Base-by-base conservation (phyloP, 768 basidiomycete species). In the Megacollybia marginata region DNA sequence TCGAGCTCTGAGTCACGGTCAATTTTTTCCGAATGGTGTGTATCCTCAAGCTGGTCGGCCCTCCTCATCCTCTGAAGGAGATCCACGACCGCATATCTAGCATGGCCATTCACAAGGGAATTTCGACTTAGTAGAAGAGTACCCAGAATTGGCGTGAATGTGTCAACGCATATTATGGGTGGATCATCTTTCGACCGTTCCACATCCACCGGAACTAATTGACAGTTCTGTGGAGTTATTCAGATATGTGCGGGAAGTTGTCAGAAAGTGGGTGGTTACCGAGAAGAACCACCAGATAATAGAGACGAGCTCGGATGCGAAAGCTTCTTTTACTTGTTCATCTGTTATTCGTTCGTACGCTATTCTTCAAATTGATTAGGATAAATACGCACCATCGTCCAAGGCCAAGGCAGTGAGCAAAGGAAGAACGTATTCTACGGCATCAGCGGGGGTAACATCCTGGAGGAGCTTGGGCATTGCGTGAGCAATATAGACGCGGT, bases 211-310 rank as follows among this genome's bases (percentile, higher is more conserved):
- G 80, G 76, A 23, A 79, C 72, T 33, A 90, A 62, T 62, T 80
- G 78, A 62, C 88, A 92, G 55, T 82, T 76, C 84, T 87, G 59
- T 19, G 52, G 33, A 36, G 50, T 6, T 44, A 47, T 15, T 15
- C 44, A 48, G 49, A 49, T 43, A n/a, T 49, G 5, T n/a, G n/a
- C 15, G 15, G n/a, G 15, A 44, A 9, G n/a, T 40, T 40, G 15
- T 4, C 3, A 4, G 44, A 31, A 47, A 45, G 46, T 52, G 44
- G 31, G 28, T 34, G 54, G 63, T 49, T 55, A 82, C 82, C 49
- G 83, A 80, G 57, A 90, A 83, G 67, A 95, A 97, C 83, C 91
- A 95, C 92, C 92, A 96, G 44, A 96, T 79, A 56, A 95, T 79
- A 46, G 78, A 69, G 34, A 89, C 82, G 9, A 98, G 71, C 55